These are phyloP conservation scores for Scleroderma bovista DNA, from an alignment of 768 basidiomycete species.

Conservation along the genomic window DNA sequence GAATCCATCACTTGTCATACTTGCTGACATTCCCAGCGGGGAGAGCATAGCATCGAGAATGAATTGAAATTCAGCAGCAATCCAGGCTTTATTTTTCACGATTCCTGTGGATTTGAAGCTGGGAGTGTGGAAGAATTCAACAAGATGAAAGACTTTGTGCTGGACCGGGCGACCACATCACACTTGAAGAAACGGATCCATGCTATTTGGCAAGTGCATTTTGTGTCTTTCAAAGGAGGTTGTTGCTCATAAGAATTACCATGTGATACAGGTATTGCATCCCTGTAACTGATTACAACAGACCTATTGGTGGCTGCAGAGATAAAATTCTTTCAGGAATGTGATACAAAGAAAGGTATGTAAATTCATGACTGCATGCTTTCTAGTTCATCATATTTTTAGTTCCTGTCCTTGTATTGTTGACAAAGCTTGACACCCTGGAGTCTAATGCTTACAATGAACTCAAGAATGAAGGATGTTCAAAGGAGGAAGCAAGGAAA, in stretches of 20 bases:
- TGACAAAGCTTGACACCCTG: neutral
- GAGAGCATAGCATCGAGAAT: slow-evolving; percentile 29
- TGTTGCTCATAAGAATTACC: no score
- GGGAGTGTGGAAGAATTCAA: neutral
- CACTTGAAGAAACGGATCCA: neutral
- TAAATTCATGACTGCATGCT: neutral
- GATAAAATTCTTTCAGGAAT: neutral
- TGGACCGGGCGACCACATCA: neutral
- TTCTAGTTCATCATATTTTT: neutral
- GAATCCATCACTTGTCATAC: neutral
- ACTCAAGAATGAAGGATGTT: neutral
- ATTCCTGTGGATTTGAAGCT: neutral
- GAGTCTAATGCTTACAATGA: neutral
- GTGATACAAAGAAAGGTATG: neutral
- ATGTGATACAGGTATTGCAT: slow-evolving; percentile 1
- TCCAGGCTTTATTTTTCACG: no score
- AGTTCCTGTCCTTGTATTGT: neutral
- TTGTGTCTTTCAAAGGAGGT: neutral
- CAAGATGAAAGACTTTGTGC: neutral
- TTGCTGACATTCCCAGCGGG: slow-evolving; percentile 8
- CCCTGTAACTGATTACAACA: neutral
- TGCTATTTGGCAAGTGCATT: slow-evolving; percentile 1
- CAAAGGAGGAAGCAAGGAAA: slow-evolving; percentile 4
- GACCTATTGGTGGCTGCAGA: neutral
- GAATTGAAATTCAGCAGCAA: slow-evolving; percentile 11